Evolutionary conservation across 2,329 filamentous ascomycete species (phyloP), one percentile per base, ranked within the genome.

Genomic region (Trichoderma gracile): DNA sequence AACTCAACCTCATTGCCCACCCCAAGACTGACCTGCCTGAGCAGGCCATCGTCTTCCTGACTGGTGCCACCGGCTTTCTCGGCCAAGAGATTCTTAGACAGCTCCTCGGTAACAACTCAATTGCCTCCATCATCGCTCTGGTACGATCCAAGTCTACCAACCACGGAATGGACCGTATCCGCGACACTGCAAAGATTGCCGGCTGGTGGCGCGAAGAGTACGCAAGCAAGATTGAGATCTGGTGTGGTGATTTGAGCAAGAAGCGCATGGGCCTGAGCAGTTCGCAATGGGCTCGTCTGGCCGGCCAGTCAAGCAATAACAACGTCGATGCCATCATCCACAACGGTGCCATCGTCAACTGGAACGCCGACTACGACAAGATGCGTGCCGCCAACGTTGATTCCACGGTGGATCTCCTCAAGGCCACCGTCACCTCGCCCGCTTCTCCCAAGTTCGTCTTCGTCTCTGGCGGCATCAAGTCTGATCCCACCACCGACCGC

Each of bases 311-410:
- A 10, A 54, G 30, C 30, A 33, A 30, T 10, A 77, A 86, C 5
- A 81, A 87, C 45, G 88, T 89, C 0, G 90, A 96, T 71, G 83
- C 87, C 1, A 80, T 92, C 8, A 84, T 92, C 42, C 89, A 97
- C 79, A 97, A 97, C 72, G 93, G 92, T 50, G 91, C 92, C 17
- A 80, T 82, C 43, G 87, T 91, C 10, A 89, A 96, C 73, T 96
- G 92, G 92, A 87, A 96, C 40, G 83, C 87, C 70, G 87, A 85
- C 7, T 97, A 96, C 76, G 83, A 86, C 10, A 85, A 86, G 50
- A 82, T 97, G 68, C 86, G 84, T 71, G 80, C 85, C 0, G 82
- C 89, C 57, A 97, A 97, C 73, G 92, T 97, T 2, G 78, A 65
- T 3, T 71, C 71, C 0, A 69, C 69, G 5, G 14, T 68, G 9